phyloP scores from a whole-genome alignment of 257 asterid species.

The Forsythia suspensa region DNA sequence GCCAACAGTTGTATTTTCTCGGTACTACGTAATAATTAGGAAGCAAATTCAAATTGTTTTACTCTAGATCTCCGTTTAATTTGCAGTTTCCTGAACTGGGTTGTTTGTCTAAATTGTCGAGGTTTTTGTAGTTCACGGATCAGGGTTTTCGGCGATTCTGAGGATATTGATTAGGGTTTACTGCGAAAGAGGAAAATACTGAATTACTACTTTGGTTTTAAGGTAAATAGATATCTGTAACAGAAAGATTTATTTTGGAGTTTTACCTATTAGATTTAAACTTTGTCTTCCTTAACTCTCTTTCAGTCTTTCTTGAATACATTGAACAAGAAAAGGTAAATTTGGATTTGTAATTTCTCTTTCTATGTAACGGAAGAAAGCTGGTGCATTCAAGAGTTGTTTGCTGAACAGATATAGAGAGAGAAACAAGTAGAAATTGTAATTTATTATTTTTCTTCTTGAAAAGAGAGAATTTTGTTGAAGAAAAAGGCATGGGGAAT shows the following conservation, averaged over 20 bases:
- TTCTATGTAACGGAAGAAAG: too few relatives aligned
- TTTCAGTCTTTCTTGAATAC: too few relatives aligned
- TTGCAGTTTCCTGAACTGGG: slow-evolving; percentile 5
- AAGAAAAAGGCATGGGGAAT: slow-evolving; percentile 52
- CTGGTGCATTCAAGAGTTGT: not conserved
- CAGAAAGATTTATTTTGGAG: too few relatives aligned
- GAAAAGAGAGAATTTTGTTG: slow-evolving; percentile 25
- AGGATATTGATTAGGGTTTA: not conserved
- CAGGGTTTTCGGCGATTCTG: not conserved
- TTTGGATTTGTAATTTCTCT: too few relatives aligned
- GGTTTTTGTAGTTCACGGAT: slow-evolving; percentile 8
- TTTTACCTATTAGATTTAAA: too few relatives aligned
- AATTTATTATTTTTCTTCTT: slow-evolving; percentile 18
- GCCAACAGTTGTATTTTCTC: not conserved
- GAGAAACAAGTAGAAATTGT: slow-evolving; percentile 3
- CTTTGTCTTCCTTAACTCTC: too few relatives aligned
- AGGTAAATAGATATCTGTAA: not conserved
- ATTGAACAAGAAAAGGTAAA: too few relatives aligned
- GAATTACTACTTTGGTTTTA: not conserved
- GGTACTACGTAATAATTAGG: not conserved
- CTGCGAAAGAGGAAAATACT: not conserved
- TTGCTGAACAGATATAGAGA: slow-evolving; percentile 27
- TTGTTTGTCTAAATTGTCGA: not conserved
- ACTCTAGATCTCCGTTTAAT: slow-evolving; percentile 13
- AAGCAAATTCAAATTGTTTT: not conserved